Evolutionary conservation across 1,284 basidiomycete genomes (phyloP).

Genomic region (Salmacisia buchloeana): DNA sequence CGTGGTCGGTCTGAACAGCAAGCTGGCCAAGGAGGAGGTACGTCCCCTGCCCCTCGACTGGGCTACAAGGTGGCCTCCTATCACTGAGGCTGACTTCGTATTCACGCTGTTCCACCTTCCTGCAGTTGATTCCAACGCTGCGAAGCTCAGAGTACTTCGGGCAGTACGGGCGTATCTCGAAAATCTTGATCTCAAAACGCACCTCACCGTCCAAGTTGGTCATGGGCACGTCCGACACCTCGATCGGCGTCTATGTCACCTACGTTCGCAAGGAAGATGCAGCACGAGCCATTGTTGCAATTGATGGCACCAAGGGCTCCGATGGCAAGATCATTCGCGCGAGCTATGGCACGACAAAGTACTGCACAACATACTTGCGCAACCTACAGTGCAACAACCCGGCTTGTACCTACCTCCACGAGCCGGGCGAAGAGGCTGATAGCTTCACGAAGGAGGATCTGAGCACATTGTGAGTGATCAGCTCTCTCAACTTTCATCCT

Average conservation of each 20-base stretch:
- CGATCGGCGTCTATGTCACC: constrained; percentile 91
- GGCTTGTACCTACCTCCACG: constrained; percentile 88
- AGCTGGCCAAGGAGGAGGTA: constrained; percentile 92
- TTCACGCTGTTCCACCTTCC: neutral
- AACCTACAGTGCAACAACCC: constrained; percentile 78
- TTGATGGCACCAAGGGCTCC: constrained; percentile 71
- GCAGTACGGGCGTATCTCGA: constrained; percentile 95
- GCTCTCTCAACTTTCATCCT: neutral
- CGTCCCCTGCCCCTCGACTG: constrained; percentile 34
- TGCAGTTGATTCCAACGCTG: constrained; percentile 86
- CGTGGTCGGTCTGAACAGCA: constrained; percentile 84
- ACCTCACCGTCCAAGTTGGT: constrained; percentile 62
- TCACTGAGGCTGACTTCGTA: neutral
- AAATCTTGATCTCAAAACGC: constrained; percentile 88
- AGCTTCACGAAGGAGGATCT: constrained; percentile 59
- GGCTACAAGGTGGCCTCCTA: neutral
- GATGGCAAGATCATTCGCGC: constrained; percentile 63
- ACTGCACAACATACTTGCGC: constrained; percentile 92
- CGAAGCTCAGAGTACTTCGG: constrained; percentile 97
- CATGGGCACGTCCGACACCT: constrained; percentile 59
- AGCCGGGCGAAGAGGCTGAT: constrained; percentile 97
- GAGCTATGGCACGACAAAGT: constrained; percentile 94
- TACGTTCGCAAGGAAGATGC: constrained; percentile 94
- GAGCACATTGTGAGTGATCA: constrained; percentile 30
- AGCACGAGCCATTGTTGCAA: constrained; percentile 80